phyloP scores from a whole-genome alignment of 257 asterid genomes.

The Solanum piurae region DNA sequence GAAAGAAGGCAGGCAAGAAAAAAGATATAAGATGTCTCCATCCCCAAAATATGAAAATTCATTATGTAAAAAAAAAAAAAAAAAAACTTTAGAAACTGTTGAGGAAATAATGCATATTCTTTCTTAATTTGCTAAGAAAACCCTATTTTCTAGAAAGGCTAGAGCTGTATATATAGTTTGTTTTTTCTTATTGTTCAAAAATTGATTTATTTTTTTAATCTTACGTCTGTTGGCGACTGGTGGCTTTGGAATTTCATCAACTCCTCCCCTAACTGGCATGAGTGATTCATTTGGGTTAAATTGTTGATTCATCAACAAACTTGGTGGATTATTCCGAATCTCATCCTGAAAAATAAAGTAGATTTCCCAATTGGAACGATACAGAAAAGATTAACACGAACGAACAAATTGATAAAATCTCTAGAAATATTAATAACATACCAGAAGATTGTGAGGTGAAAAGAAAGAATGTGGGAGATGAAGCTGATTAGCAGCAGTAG shows the following conservation, averaged over 20 bases:
- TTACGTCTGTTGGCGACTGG: constrained; percentile 91
- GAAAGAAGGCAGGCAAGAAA: constrained; percentile 1
- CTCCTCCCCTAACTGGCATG: constrained; percentile 54
- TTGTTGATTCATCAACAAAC: constrained; percentile 58
- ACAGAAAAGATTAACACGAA: not conserved
- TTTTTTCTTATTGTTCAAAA: too few species aligned
- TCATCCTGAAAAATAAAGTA: constrained; percentile 49
- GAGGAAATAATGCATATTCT: not conserved
- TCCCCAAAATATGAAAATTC: not conserved
- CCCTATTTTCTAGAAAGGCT: constrained; percentile 32
- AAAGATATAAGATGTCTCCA: constrained; percentile 8
- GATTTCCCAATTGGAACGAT: not conserved
- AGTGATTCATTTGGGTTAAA: constrained; percentile 44
- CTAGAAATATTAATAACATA: constrained; percentile 6
- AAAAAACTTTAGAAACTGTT: constrained; percentile 18
- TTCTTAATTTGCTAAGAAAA: constrained; percentile 23
- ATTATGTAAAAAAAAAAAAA: not conserved
- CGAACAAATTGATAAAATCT: not conserved
- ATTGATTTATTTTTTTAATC: not conserved
- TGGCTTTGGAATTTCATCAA: constrained; percentile 90
- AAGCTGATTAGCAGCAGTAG: constrained; percentile 59
- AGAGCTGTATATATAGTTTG: constrained; percentile 16
- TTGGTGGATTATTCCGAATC: constrained; percentile 60
- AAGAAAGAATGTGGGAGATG: constrained; percentile 80
- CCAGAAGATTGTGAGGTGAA: constrained; percentile 92